Percentiles rank a stretch among this genome's conserved stretches.
phyloP scores from a whole-genome alignment of 1,284 basidiomycete genomes.

The Naganishia cerealis region DNA sequence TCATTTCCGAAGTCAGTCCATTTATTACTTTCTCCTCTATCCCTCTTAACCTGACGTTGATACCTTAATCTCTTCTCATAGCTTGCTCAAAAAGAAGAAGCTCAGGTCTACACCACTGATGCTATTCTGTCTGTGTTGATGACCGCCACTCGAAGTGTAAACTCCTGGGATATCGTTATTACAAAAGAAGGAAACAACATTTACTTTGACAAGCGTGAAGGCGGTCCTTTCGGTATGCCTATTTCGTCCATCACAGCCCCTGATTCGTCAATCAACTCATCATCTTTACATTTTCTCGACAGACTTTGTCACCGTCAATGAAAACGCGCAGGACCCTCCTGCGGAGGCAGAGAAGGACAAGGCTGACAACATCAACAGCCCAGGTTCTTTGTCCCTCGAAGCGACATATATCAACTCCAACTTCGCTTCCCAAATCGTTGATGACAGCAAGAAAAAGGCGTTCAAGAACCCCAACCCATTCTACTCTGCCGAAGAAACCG shows the following conservation, averaged over 20 bases:
- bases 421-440: constrained; percentile 93
- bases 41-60: not conserved
- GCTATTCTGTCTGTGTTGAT: constrained; percentile 93
- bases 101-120: constrained; percentile 90
- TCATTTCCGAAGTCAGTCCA: constrained; percentile 74
- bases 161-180: constrained; percentile 98
- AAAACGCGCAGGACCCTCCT: constrained; percentile 95
- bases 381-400: constrained; percentile 89
- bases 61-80: constrained; percentile 45
- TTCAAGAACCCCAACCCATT: constrained; percentile 89
- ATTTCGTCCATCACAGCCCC: not conserved
- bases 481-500: constrained; percentile 85
- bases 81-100: constrained; percentile 75
- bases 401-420: constrained; percentile 99
- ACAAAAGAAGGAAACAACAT: constrained; percentile 88
- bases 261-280: not conserved
- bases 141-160: constrained; percentile 91
- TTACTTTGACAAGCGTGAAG: constrained; percentile 97
- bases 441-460: constrained; percentile 60
- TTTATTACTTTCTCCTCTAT: constrained; percentile 5
- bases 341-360: constrained; percentile 68
- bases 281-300: not conserved
- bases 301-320: constrained; percentile 95
- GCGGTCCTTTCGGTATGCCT: constrained; percentile 75
- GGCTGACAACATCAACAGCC: constrained; percentile 77